A percentile compares a stretch with the other conserved stretches of the same genome.
Conservation (phyloP, 768 basidiomycete genomes). For the Zangia roseola region DNA sequence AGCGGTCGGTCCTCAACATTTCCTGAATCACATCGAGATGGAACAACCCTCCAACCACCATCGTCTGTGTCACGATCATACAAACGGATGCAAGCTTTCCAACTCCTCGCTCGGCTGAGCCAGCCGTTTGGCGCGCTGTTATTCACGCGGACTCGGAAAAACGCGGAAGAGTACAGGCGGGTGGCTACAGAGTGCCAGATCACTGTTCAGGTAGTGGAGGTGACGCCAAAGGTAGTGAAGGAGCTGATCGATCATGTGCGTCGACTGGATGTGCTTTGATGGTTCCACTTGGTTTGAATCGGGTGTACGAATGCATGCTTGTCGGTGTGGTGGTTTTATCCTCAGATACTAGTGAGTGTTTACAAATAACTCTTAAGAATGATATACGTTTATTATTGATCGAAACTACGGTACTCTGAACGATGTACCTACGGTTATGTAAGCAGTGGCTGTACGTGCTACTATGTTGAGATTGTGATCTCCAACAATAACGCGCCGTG, state of each 20-base stretch:
- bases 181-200: conserved; percentile 8
- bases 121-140: conserved; percentile 13
- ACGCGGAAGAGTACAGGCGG: conserved; percentile 7
- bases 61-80: background rate
- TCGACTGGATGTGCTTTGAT: conserved; percentile 4
- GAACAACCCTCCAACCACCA: background rate
- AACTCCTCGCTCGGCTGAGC: conserved; percentile 1
- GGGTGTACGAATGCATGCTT: too few species aligned
- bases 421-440: too few species aligned
- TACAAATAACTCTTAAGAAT: too few species aligned
- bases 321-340: too few species aligned
- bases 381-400: too few species aligned
- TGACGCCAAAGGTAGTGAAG: background rate
- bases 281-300: too few species aligned
- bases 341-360: too few species aligned
- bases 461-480: too few species aligned
- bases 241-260: background rate
- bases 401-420: too few species aligned
- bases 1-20: too few species aligned
- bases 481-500: too few species aligned
- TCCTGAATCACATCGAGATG: background rate
- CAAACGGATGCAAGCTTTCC: background rate
- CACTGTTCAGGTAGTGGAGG: background rate
- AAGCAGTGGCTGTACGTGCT: too few species aligned
- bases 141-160: conserved; percentile 1